Conservation (phyloP, 164 flowering plant species). For the Pachysandra terminalis region DNA sequence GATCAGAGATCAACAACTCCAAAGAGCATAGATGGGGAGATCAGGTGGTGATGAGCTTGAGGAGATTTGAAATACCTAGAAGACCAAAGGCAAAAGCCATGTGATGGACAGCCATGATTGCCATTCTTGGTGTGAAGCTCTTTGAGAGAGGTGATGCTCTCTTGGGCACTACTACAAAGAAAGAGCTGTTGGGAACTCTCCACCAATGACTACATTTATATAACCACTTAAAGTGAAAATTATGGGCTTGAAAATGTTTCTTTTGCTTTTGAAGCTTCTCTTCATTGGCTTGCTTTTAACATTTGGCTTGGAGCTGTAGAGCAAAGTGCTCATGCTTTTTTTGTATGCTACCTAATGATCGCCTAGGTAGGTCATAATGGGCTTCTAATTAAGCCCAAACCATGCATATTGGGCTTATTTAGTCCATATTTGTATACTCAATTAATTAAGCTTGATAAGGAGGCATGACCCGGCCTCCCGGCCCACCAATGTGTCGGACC, state of each 20-base stretch:
- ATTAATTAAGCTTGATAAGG: no score
- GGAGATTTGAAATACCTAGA: slow-evolving; percentile 38
- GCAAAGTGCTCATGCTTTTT: background rate
- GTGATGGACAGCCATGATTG: slow-evolving; percentile 19
- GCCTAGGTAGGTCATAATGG: background rate
- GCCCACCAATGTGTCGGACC: no score
- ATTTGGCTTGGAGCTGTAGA: slow-evolving; percentile 1
- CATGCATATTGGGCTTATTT: no score
- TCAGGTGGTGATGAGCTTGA: background rate
- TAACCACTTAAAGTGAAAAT: slow-evolving; percentile 6
- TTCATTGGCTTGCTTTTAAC: slow-evolving; percentile 10
- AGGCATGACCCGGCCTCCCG: no score
- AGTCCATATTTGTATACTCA: no score
- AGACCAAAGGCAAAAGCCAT: slow-evolving; percentile 45
- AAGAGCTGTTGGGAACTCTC: slow-evolving; percentile 3
- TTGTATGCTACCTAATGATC: background rate
- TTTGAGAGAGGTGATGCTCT: slow-evolving; percentile 14
- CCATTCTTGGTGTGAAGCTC: slow-evolving; percentile 26
- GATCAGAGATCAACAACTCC: background rate
- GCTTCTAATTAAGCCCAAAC: no score
- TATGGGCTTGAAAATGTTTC: background rate
- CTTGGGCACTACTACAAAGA: slow-evolving; percentile 7
- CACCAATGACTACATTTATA: slow-evolving; percentile 5
- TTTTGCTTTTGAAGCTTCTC: slow-evolving; percentile 4
- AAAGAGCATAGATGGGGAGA: background rate